Evolutionary conservation across 2,329 filamentous ascomycete species (phyloP).

Genomic region (Paracorniculantispora psalliotae): DNA sequence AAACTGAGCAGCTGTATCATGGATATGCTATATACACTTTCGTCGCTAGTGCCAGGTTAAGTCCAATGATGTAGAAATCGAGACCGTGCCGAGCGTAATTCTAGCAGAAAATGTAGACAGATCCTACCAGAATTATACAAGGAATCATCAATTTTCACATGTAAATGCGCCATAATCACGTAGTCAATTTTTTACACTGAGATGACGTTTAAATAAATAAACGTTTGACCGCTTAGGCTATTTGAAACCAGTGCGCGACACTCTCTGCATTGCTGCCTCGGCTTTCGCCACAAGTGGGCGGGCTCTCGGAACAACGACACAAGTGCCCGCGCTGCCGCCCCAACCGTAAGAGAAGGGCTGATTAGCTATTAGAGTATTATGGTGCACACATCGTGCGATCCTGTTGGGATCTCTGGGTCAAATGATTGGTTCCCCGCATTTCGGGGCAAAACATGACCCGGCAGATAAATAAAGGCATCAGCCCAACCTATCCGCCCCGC

Average conservation of each 20-base stretch:
- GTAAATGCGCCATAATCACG: too few relatives aligned
- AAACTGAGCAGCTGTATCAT: too few relatives aligned
- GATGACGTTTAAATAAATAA: too few relatives aligned
- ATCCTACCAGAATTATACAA: too few relatives aligned
- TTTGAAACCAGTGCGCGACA: neutral
- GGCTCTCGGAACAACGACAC: conserved; percentile 11
- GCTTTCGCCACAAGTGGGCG: conserved; percentile 4
- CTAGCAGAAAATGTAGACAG: too few relatives aligned
- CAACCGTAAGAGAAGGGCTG: neutral
- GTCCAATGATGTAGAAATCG: too few relatives aligned
- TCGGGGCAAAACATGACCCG: neutral
- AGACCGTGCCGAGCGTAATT: too few relatives aligned
- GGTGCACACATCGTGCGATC: neutral
- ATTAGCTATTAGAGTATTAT: neutral
- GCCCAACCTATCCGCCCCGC: neutral
- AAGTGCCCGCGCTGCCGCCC: conserved; percentile 7
- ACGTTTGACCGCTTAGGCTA: too few relatives aligned
- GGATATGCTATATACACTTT: too few relatives aligned
- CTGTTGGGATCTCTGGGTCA: neutral
- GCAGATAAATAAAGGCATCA: neutral
- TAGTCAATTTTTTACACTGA: too few relatives aligned
- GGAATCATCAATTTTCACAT: neutral
- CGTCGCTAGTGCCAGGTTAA: too few relatives aligned
- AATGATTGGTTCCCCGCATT: neutral
- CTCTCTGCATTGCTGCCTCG: conserved; percentile 1